Percentiles rank a stretch among this genome's conserved stretches.
Conservation (phyloP, 2,329 filamentous ascomycete species). For the Botrytis hyacinthi region DNA sequence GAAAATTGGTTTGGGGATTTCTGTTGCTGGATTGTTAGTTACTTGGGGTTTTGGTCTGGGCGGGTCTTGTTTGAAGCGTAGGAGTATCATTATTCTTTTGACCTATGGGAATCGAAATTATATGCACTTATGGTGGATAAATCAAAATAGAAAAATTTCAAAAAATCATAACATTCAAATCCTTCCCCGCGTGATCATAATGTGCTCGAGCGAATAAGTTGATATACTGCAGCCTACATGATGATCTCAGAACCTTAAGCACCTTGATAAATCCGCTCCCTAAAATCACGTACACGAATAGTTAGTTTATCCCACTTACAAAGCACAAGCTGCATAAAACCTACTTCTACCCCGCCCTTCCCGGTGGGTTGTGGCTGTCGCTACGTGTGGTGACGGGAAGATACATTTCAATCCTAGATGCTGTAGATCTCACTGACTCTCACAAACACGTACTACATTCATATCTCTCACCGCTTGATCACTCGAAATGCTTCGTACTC, state of each 20-base stretch:
- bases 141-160: background rate
- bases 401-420: background rate
- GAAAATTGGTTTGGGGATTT: background rate
- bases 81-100: constrained; percentile 1
- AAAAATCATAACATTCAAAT: background rate
- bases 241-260: background rate
- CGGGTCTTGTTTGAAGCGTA: background rate
- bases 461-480: background rate
- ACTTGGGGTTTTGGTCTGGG: background rate
- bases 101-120: background rate
- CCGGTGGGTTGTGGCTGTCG: background rate
- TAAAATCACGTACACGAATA: background rate
- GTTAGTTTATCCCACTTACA: background rate
- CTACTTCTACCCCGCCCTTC: background rate
- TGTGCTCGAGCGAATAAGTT: background rate
- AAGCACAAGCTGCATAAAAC: background rate
- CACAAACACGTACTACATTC: background rate
- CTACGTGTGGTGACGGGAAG: background rate
- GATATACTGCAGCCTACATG: background rate
- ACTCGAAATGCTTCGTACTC: background rate
- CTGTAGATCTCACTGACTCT: background rate
- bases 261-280: background rate
- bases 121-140: background rate
- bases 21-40: background rate
- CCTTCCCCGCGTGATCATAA: background rate